Evolutionary conservation across 176 grass and related monocot species (phyloP), one percentile per base, ranked within the genome.

Genomic region (Aegilops tauschii): DNA sequence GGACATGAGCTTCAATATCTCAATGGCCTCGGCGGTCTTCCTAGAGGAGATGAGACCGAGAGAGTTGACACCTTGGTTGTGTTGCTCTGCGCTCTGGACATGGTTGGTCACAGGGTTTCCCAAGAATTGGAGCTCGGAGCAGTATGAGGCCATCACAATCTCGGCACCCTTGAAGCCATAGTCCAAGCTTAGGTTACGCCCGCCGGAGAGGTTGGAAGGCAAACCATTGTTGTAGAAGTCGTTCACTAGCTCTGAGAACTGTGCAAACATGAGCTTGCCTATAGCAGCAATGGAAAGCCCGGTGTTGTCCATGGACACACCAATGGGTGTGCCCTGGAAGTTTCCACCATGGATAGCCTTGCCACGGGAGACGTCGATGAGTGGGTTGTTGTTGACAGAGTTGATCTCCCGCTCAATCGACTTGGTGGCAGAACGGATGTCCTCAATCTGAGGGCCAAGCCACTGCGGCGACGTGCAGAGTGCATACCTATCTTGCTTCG

Each of bases 81-180:
- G 95, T 74, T 97, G 95, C 92, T 97, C 91, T 7, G 95, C 95
- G 67, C 95, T 97, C 82, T 97, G 95, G 29, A 97, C 95, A 47
- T 97, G 93, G 85, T 91, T 95, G 34, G 93, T 97, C 9, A 97
- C 95, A 0, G 95, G 95, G 80, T 97, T 97, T 17, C 45, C 95
- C 27, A 97, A 68, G 85, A 95, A 97, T 21, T 97, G 95, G 45
- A 97, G 88, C 88, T 97, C 95, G 0, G 95, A 97, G 88, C 95
- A 97, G 88, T 97, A 97, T 0, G 95, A 87, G 0, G 95, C 95
- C 95, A 97, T 97, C 47, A 92, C 92, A 42, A 97, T 95, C 90
- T 97, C 95, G 13, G 89, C 92, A 37, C 95, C 95, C 89, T 97
- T 97, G 87, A 97, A 93, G 0, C 95, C 95, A 49, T 97, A 97